Evolutionary conservation across 768 basidiomycete species (phyloP).

Genomic region (Mycena leptocephala): DNA sequence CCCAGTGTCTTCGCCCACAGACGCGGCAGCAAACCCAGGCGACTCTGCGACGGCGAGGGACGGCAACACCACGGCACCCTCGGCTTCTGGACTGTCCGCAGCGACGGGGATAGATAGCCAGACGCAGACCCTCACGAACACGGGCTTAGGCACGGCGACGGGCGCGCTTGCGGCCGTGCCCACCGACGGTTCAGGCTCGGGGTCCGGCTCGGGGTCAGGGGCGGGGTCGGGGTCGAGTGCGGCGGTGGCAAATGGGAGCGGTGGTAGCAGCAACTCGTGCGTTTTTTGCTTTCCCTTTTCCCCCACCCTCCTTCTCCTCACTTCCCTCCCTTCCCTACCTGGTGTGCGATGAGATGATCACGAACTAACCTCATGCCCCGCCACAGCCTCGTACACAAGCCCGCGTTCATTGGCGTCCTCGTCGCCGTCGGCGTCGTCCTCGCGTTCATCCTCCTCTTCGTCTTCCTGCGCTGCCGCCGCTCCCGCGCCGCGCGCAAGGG

Average conservation of each 20-base stretch:
- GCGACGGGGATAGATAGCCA: constrained; percentile 14
- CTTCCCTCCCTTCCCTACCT: background rate
- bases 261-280: constrained; percentile 5
- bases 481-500: constrained; percentile 7
- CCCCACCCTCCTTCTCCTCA: constrained; percentile 3
- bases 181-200: constrained; percentile 2
- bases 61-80: constrained; percentile 1
- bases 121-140: constrained; percentile 3
- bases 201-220: background rate
- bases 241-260: constrained; percentile 2
- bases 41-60: constrained; percentile 1
- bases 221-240: background rate
- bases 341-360: constrained; percentile 5
- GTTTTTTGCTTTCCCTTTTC: constrained; percentile 13
- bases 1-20: constrained; percentile 9
- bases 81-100: background rate
- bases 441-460: constrained; percentile 8
- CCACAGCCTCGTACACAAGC: constrained; percentile 17
- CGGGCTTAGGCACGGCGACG: background rate
- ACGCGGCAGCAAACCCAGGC: constrained; percentile 6
- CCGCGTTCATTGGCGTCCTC: constrained; percentile 14
- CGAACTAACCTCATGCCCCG: background rate
- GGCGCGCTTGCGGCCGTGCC: constrained; percentile 6
- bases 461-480: constrained; percentile 13
- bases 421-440: constrained; percentile 11